These are phyloP conservation scores for Verticillium tricorpus DNA, from an alignment of 2,329 filamentous ascomycete genomes.

Conservation along the genomic window DNA sequence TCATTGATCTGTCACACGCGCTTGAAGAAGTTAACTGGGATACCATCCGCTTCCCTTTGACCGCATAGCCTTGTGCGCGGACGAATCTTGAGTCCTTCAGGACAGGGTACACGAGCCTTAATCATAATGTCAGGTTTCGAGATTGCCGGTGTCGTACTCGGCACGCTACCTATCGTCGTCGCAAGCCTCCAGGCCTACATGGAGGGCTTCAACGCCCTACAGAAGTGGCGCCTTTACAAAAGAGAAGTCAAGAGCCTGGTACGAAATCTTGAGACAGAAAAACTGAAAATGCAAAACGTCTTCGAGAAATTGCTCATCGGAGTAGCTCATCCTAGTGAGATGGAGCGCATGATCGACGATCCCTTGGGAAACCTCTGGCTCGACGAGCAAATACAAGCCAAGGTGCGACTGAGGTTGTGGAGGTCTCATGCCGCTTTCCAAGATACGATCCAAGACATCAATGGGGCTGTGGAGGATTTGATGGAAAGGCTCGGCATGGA, in stretches of 20 bases:
- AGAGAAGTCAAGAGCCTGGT: constrained; percentile 19
- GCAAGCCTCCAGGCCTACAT: constrained; percentile 14
- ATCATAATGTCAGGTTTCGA: constrained; percentile 18
- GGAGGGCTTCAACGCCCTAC: constrained; percentile 14
- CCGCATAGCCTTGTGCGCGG: no score
- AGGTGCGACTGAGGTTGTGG: constrained; percentile 19
- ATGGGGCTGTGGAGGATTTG: constrained; percentile 16
- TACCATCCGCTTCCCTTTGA: no score
- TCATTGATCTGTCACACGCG: no score
- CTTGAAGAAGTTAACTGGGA: no score
- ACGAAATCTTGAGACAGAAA: constrained; percentile 18
- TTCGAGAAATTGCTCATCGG: constrained; percentile 23
- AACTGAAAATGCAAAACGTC: constrained; percentile 21
- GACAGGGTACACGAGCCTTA: no score
- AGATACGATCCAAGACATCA: constrained; percentile 15
- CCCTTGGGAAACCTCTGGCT: constrained; percentile 23
- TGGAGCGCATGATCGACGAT: constrained; percentile 22
- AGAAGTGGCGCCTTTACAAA: constrained; percentile 11
- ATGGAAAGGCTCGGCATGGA: constrained; percentile 1
- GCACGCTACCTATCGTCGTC: constrained; percentile 15
- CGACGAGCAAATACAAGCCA: constrained; percentile 8
- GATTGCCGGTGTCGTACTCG: constrained; percentile 16
- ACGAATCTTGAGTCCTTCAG: no score
- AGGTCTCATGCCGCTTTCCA: constrained; percentile 18
- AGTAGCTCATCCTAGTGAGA: constrained; percentile 14